These are phyloP conservation scores for Amyloporia xantha DNA, from an alignment of 768 basidiomycete species.

Conservation along the genomic window DNA sequence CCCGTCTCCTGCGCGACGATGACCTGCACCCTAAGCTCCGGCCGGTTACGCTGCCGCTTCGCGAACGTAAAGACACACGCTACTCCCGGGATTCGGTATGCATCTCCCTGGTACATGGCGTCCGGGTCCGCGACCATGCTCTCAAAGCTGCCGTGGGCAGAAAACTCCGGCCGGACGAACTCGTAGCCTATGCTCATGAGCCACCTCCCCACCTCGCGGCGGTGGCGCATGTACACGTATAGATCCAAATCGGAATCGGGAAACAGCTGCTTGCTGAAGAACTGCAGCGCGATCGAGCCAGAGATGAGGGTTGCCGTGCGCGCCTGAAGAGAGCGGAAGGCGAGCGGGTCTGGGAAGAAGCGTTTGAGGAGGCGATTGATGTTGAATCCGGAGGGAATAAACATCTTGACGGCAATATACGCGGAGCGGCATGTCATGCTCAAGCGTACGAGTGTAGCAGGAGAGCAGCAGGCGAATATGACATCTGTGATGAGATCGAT, in stretches of 20 bases:
- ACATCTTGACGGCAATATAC: constrained; percentile 12
- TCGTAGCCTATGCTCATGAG: constrained; percentile 29
- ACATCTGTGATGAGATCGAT: constrained; percentile 7
- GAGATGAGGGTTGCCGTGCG: constrained; percentile 41
- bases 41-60: constrained; percentile 6
- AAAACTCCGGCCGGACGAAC: no score
- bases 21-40: constrained; percentile 31
- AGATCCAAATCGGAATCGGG: constrained; percentile 44
- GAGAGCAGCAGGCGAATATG: constrained; percentile 3
- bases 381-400: constrained; percentile 24
- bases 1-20: constrained; percentile 25
- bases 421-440: neutral
- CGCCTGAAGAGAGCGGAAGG: constrained; percentile 36
- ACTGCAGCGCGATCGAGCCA: constrained; percentile 46
- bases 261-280: constrained; percentile 37
- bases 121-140: constrained; percentile 11
- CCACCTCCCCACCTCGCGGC: constrained; percentile 30
- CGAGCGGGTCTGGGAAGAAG: constrained; percentile 28
- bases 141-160: constrained; percentile 15
- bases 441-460: constrained; percentile 5
- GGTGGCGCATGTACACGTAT: constrained; percentile 22
- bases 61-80: constrained; percentile 29
- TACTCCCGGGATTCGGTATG: constrained; percentile 22
- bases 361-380: constrained; percentile 27
- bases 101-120: no score